Conservation (phyloP, 768 basidiomycete genomes). For the Mycena polygramma region DNA sequence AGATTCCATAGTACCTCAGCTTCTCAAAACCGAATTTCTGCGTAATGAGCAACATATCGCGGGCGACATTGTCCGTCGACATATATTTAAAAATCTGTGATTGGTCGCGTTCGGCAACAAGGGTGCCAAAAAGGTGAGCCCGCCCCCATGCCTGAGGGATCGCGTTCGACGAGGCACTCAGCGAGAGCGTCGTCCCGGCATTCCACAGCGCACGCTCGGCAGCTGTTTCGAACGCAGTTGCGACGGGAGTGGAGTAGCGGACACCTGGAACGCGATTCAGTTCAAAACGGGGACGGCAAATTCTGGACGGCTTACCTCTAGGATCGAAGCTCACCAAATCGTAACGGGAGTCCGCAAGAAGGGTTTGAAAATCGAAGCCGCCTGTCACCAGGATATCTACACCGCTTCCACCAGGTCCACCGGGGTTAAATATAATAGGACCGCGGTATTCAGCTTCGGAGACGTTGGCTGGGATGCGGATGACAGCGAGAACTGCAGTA, state of each 20-base stretch:
- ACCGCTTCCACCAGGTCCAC: constrained; percentile 28
- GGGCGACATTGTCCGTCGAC: constrained; percentile 54
- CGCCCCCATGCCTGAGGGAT: constrained; percentile 50
- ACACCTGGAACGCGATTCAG: constrained; percentile 10
- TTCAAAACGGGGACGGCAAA: not conserved
- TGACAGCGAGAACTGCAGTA: constrained; percentile 21
- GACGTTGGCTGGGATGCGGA: constrained; percentile 19
- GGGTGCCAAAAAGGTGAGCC: constrained; percentile 45
- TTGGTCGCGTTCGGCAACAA: constrained; percentile 49
- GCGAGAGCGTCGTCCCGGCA: constrained; percentile 7
- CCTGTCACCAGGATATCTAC: constrained; percentile 2
- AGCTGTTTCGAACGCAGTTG: constrained; percentile 25
- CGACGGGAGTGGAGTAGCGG: constrained; percentile 20
- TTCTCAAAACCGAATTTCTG: constrained; percentile 49
- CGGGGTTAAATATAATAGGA: constrained; percentile 30
- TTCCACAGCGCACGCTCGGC: constrained; percentile 35
- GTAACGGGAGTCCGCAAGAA: constrained; percentile 8
- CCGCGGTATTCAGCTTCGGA: constrained; percentile 17
- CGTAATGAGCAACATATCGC: constrained; percentile 54
- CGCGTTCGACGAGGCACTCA: constrained; percentile 44
- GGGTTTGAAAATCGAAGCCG: not conserved
- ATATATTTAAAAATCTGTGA: constrained; percentile 46
- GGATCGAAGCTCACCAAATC: constrained; percentile 23
- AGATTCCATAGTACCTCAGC: constrained; percentile 22
- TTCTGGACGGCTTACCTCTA: not conserved